Evolutionary conservation across 2,329 filamentous ascomycete species (phyloP), one percentile per base, ranked within the genome.

Genomic region (Salinomyces thailandicus): DNA sequence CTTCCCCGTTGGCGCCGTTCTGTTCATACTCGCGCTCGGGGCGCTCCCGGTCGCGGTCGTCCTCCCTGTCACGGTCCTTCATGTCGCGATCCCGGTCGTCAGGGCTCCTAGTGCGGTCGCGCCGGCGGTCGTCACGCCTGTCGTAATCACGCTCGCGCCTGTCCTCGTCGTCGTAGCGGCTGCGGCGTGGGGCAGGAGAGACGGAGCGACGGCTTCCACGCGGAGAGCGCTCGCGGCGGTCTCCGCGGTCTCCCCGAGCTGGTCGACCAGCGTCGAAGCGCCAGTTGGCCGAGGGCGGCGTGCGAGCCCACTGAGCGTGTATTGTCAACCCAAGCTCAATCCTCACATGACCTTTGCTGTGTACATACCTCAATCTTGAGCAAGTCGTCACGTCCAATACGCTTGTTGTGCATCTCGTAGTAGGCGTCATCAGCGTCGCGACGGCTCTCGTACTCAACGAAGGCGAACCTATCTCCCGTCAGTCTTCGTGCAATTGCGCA

Each of bases 291-390:
- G 91, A 96, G 33, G 91, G 91, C 54, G 91, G 91, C 55, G 91
- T 98, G 54, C 91, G 85, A 54, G 91, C 91, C 91, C 91, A 98
- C 91, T 98, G n/a, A n/a, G n/a, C n/a, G n/a, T n/a, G n/a, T n/a
- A 47, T n/a, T 27, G 18, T 26, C n/a, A 18, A 6, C 24, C 24
- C 17, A 36, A 28, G 18, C 3, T 6, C 16, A 18, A 13, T 28
- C 13, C 18, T 17, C n/a, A 9, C n/a, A 33, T 13, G 22, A 13
- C 13, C 24, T 35, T 31, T 20, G 11, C 37, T n/a, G n/a, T n/a
- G n/a, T 31, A 51, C 74, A 50, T 67, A 94, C 91, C 76, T 98
- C 91, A 49, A 98, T 96, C 71, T 98, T 98, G 67, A 98, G 62
- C 42, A 94, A 69, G 56, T 98, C 91, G 59, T 98, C 91, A 45